Percentiles rank a stretch among this genome's conserved stretches.
These are phyloP conservation scores for Phaffia australis DNA, from an alignment of 768 basidiomycete genomes.

Conservation along the genomic window DNA sequence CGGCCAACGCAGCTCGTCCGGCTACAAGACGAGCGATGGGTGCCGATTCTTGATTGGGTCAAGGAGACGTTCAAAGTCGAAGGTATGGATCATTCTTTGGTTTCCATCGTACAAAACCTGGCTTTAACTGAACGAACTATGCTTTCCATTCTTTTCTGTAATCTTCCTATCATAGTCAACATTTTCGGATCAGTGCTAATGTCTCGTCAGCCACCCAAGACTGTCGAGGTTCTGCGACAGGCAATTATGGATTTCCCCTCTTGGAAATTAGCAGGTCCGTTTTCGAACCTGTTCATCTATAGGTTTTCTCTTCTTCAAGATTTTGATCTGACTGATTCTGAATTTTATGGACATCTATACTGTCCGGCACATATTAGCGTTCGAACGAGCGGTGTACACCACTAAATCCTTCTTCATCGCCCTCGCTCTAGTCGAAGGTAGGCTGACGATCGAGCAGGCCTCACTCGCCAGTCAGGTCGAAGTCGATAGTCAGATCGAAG, in stretches of 20 bases:
- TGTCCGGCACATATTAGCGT: conserved; percentile 44
- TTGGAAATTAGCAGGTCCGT: conserved; percentile 81
- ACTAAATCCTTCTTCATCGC: conserved; percentile 86
- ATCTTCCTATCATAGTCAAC: conserved; percentile 39
- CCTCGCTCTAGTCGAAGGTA: conserved; percentile 67
- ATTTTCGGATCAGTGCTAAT: conserved; percentile 63
- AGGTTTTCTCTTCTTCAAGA: not conserved
- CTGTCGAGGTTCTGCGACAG: conserved; percentile 49
- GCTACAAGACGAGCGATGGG: conserved; percentile 76
- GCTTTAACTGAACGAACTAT: not conserved
- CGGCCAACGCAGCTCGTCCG: conserved; percentile 60
- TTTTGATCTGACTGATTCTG: not conserved
- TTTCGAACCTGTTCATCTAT: not conserved
- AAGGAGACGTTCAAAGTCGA: conserved; percentile 55
- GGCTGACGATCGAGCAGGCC: conserved; percentile 70
- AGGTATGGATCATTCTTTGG: conserved; percentile 4
- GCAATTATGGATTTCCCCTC: conserved; percentile 30
- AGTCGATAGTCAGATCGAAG: conserved; percentile 86
- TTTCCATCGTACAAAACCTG: not conserved
- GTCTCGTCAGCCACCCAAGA: conserved; percentile 58
- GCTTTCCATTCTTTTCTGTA: not conserved
- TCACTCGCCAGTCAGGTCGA: conserved; percentile 78
- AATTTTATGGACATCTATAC: not conserved
- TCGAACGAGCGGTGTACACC: conserved; percentile 80
- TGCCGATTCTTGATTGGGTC: conserved; percentile 73